Evolutionary conservation across 2,329 filamentous ascomycete species (phyloP), one percentile per base, ranked within the genome.

Genomic region (Sporothrix pseudoabietina): DNA sequence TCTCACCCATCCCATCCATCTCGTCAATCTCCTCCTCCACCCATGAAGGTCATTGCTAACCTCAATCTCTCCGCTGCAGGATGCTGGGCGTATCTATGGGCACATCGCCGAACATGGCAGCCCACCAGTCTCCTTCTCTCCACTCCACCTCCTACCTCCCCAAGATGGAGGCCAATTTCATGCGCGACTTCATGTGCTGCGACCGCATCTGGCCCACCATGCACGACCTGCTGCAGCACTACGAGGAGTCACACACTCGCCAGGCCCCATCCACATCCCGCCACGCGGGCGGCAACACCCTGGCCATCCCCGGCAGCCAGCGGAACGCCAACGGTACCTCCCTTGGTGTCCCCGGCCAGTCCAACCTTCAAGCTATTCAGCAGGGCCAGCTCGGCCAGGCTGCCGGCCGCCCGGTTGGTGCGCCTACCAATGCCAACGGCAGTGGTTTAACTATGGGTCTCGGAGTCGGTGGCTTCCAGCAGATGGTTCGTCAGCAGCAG

Each of bases 121-220:
- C 87, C 73, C 89, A 94, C 78, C 92, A 94, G 81, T 97, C 94
- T n/a, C 94, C 96, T 0, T 98, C 95, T 0, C 97, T 94, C 78
- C 95, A 98, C 82, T 98, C 95, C 0, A 97, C 94, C 7, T 98
- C 96, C 35, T 98, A 98, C 80, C 88, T 98, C 1, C 95, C 94
- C 10, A 98, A 97, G 82, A 90, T 98, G 80, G 96, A 99, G 82
- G 95, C 95, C 75, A 96, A 95, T 80, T 99, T 98, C 82, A 97
- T 98, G 93, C 92, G 92, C 82, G 94, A 98, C 83, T 98, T 98
- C 83, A 92, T 92, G 71, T 99, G 96, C 84, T 99, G 96, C 83
- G 94, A 94, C 78, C 89, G 93, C 78, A 95, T 91, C 44, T 87
- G 98, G 77, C 92, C 94, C 32, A 97, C 94, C 69, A 88, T 99